Conservation (phyloP, 2,329 filamentous ascomycete genomes). For the Neurospora sp. region DNA sequence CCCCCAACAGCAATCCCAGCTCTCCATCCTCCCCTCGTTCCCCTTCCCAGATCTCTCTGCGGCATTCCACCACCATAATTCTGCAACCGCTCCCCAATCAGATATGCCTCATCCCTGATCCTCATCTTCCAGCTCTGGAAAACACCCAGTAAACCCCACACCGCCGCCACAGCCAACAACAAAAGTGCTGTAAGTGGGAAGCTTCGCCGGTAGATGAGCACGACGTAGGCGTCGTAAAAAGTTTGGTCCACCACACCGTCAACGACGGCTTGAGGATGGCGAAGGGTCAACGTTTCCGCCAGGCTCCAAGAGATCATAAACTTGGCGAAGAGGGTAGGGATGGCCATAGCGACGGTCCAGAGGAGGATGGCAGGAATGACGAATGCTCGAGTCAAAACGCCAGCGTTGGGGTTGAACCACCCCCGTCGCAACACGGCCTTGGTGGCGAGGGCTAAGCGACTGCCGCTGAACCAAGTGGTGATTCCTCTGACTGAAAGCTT, state of each 20-base stretch:
- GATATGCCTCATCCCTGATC: constrained; percentile 88
- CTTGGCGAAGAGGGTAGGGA: constrained; percentile 53
- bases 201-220: constrained; percentile 44
- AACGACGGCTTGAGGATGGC: constrained; percentile 2
- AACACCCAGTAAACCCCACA: constrained; percentile 47
- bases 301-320: constrained; percentile 32
- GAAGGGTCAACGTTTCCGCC: background rate
- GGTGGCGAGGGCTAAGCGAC: constrained; percentile 64
- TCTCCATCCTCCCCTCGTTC: constrained; percentile 27
- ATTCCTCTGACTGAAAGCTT: constrained; percentile 67
- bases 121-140: constrained; percentile 67
- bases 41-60: constrained; percentile 12
- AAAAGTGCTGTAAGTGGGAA: constrained; percentile 58
- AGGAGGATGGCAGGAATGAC: constrained; percentile 63
- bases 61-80: constrained; percentile 60
- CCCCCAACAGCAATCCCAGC: constrained; percentile 17
- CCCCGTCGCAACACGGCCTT: constrained; percentile 63
- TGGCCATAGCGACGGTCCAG: constrained; percentile 50
- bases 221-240: constrained; percentile 20
- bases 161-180: constrained; percentile 32
- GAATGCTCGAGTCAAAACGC: constrained; percentile 74
- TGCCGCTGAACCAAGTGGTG: constrained; percentile 55
- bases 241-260: constrained; percentile 10
- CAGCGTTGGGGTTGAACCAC: constrained; percentile 68
- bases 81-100: constrained; percentile 89